Evolutionary conservation across 2,329 filamentous ascomycete species (phyloP), one percentile per base, ranked within the genome.

Genomic region (Onygena corvina): DNA sequence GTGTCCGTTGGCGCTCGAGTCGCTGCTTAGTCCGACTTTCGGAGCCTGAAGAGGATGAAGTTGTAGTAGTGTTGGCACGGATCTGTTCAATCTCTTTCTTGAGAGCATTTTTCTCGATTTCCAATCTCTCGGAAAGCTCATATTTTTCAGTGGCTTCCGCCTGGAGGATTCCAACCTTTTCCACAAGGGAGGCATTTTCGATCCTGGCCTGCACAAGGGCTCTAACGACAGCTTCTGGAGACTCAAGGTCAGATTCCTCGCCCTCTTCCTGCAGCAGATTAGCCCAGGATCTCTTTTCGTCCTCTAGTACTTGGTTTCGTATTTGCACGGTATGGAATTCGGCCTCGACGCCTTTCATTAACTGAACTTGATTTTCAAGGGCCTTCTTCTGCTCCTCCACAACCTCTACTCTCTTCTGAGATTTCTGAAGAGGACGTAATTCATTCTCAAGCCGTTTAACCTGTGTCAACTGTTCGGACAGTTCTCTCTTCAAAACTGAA

Each of bases 361-460:
- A 73, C 52, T 86, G 80, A 1, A 98, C 64, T 60, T 81, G 86
- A 27, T 81, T 80, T 64, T 92, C 83, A 18, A 98, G 69, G 0
- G 80, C 79, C 53, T 86, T 76, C 71, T 96, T 96, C 70, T 98
- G 88, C 64, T 98, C 92, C 62, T 98, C 88, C 0, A 96, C 84
- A 1, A 98, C 78, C 60, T 94, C 86, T 1, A 94, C 82, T n/a
- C 85, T 86, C 67, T 86, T 90, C 63, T 88, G 82, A 2, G 83
- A 70, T 56, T 88, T 84, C 11, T 88, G 82, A 31, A 93, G 75
- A 57, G 88, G 83, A 58, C 84, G 86, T 30, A 98, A 69, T 62
- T 98, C 90, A 0, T 78, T 75, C 63, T 98, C 92, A 2, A 98
- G 72, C 25, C 79, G 81, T 52, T 86, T 81, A 55, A 95, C 94